A percentile compares a stretch with the other conserved stretches of the same genome.
Evolutionary conservation across 2,329 filamentous ascomycete species (phyloP).

Genomic region (Stachybotrys elegans): DNA sequence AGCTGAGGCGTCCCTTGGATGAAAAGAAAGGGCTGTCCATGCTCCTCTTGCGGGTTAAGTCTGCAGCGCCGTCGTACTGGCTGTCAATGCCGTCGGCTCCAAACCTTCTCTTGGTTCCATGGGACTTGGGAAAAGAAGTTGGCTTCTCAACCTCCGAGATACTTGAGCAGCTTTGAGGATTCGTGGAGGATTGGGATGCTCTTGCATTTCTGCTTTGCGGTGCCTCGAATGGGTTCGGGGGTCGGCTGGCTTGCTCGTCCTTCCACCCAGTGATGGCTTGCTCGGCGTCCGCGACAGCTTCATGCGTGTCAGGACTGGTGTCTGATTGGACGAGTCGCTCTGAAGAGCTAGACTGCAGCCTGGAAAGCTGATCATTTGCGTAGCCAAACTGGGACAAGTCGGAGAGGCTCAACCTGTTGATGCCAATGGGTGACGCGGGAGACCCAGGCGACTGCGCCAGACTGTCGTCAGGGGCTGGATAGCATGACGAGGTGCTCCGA

Average conservation of each 20-base stretch:
- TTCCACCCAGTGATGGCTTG: constrained; percentile 20
- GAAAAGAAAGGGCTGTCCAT: constrained; percentile 6
- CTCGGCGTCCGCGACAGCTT: constrained; percentile 18
- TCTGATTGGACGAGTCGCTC: no score
- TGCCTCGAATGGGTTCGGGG: no score
- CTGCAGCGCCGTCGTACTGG: constrained; percentile 18
- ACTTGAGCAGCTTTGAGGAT: no score
- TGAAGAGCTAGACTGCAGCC: constrained; percentile 21
- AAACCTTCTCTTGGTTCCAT: no score
- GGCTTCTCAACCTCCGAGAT: no score
- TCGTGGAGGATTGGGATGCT: no score
- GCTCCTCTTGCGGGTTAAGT: constrained; percentile 12
- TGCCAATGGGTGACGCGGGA: constrained; percentile 15
- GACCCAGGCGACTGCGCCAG: constrained; percentile 20
- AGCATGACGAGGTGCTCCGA: constrained; percentile 26
- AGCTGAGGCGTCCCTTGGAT: constrained; percentile 1
- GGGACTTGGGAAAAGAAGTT: no score
- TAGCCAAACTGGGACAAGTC: constrained; percentile 23
- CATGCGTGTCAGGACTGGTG: constrained; percentile 9
- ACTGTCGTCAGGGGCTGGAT: constrained; percentile 17
- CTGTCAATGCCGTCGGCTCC: constrained; percentile 10
- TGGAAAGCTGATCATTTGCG: constrained; percentile 22
- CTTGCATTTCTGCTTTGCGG: no score
- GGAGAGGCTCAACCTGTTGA: constrained; percentile 19
- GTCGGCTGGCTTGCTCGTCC: constrained; percentile 18